Percentiles rank a stretch among this genome's conserved stretches.
These are phyloP conservation scores for Vitis hybrid DNA, from an alignment of 177 flowering plant species.

Conservation along the genomic window DNA sequence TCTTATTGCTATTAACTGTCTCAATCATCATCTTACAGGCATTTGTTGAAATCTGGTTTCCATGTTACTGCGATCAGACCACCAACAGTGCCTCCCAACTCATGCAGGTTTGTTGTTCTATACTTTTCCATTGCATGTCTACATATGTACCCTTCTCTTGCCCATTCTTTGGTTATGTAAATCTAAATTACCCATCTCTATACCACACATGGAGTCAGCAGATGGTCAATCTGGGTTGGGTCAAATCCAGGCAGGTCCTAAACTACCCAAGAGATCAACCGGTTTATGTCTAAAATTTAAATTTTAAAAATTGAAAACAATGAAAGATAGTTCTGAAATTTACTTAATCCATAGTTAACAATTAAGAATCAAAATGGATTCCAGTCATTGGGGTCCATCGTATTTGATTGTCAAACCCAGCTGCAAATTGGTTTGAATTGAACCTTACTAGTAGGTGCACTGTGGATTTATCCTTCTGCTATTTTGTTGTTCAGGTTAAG, in stretches of 20 bases:
- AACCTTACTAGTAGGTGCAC: neutral
- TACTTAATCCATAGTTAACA: no score
- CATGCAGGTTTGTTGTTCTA: conserved; percentile 67
- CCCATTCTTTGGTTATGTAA: neutral
- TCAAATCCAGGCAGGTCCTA: neutral
- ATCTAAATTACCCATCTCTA: neutral
- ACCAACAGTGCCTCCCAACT: conserved; percentile 91
- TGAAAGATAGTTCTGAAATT: no score
- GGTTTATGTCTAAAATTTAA: no score
- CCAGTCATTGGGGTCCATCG: no score
- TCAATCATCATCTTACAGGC: conserved; percentile 29
- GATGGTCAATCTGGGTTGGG: neutral
- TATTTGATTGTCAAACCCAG: no score
- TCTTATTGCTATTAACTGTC: neutral
- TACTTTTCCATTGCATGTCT: neutral
- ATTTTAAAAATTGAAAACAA: no score
- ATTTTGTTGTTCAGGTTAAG: conserved; percentile 51
- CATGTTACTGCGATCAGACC: conserved; percentile 94
- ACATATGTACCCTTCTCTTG: neutral
- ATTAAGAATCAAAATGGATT: no score
- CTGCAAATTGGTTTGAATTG: neutral
- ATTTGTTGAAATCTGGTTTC: conserved; percentile 70
- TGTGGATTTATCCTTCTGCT: neutral
- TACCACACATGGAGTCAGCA: neutral
- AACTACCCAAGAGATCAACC: neutral